Conservation (phyloP, 331 rosid genomes). For the Spiraea crenata region DNA sequence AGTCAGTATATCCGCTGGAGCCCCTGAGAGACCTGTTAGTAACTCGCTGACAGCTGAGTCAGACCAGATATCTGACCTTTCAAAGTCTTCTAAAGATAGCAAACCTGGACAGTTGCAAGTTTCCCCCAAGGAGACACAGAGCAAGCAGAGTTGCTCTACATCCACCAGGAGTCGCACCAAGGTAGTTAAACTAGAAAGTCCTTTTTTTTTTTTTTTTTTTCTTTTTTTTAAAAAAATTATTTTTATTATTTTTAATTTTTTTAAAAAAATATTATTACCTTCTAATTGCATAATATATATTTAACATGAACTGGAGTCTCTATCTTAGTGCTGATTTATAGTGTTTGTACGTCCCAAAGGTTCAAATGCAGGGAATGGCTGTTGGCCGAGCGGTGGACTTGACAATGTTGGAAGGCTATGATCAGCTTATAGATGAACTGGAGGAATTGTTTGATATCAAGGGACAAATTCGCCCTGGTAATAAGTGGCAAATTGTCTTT, state of each 20-base stretch:
- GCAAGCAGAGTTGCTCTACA: constrained; percentile 45
- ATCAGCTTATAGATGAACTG: constrained; percentile 60
- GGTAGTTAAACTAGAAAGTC: constrained; percentile 36
- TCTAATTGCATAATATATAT: not conserved
- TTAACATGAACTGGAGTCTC: not conserved
- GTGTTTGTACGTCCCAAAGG: constrained; percentile 42
- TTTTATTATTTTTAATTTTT: too few relatives aligned
- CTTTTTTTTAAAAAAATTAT: too few relatives aligned
- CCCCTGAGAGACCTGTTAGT: constrained; percentile 42
- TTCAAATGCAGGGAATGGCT: constrained; percentile 84
- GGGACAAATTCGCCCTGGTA: constrained; percentile 55
- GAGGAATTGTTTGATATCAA: constrained; percentile 79
- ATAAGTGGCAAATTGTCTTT: constrained; percentile 72
- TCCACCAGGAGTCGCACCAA: constrained; percentile 74
- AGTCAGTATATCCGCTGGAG: constrained; percentile 17
- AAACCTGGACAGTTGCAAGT: constrained; percentile 36
- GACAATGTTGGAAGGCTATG: constrained; percentile 66
- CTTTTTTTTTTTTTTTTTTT: not conserved
- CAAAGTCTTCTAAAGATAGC: constrained; percentile 48
- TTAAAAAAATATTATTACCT: too few relatives aligned
- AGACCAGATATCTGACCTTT: constrained; percentile 43
- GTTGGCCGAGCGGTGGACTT: constrained; percentile 92
- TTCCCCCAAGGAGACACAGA: constrained; percentile 48
- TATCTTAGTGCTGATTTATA: constrained; percentile 27
- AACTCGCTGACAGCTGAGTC: constrained; percentile 38